Evolutionary conservation across 352 stramenopile species (phyloP).

Genomic region (Pythium volutum): DNA sequence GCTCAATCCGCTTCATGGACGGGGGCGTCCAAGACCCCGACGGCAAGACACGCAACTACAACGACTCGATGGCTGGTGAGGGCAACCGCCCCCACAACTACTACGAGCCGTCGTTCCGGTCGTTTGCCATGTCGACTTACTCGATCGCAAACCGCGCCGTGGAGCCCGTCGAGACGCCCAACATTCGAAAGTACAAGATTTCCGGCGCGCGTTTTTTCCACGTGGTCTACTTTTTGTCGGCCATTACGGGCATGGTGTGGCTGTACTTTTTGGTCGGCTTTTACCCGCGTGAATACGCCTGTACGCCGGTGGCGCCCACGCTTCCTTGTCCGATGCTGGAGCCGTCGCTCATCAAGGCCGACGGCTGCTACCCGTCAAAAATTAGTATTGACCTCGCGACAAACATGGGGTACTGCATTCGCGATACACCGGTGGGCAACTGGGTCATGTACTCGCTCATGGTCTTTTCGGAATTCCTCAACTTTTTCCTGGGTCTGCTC

Average conservation of each 20-base stretch:
- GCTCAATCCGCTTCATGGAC: constrained; percentile 90
- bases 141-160: constrained; percentile 86
- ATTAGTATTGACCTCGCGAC: constrained; percentile 66
- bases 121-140: constrained; percentile 88
- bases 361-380: constrained; percentile 56
- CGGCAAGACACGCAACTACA: constrained; percentile 81
- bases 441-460: constrained; percentile 88
- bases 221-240: constrained; percentile 81
- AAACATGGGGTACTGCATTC: constrained; percentile 79
- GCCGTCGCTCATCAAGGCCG: constrained; percentile 32
- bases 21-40: constrained; percentile 78
- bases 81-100: constrained; percentile 59
- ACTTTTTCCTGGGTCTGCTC: constrained; percentile 82
- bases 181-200: constrained; percentile 92
- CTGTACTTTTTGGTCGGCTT: constrained; percentile 77
- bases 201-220: constrained; percentile 82
- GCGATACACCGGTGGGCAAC: constrained; percentile 49
- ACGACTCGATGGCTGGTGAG: constrained; percentile 52
- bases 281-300: constrained; percentile 83
- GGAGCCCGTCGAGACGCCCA: constrained; percentile 84
- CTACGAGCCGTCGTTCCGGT: constrained; percentile 88
- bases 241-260: constrained; percentile 67
- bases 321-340: constrained; percentile 64
- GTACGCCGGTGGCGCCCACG: constrained; percentile 59
- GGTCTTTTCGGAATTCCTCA: constrained; percentile 86